Evolutionary conservation across 2,329 filamentous ascomycete genomes (phyloP), one percentile per base, ranked within the genome.

Genomic region (Pseudogymnoascus sp.): DNA sequence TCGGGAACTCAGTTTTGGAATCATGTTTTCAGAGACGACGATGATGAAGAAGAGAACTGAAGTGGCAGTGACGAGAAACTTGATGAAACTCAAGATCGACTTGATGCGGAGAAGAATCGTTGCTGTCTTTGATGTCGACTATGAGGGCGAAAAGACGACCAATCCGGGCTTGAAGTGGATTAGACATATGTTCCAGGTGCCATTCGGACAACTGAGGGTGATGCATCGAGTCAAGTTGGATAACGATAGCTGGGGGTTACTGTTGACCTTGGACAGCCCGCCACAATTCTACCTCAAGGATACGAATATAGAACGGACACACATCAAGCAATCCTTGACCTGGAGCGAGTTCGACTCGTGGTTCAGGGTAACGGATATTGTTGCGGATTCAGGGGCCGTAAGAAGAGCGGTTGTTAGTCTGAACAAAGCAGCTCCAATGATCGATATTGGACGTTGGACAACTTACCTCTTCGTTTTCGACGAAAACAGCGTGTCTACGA

Each of bases 401-500:
- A 68, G 67, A 7, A 65, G 63, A 11, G 70, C 73, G 13, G 73
- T 78, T 0, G 70, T 81, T 9, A 74, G 76, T 37, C 71, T 86
- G 5, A 76, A 75, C 37, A 84, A 81, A 61, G 67, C 69, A 29
- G 68, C 67, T 2, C 76, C 81, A 7, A 73, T 83, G 9, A 82
- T 88, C 63, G 83, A 88, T 68, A 81, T 86, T 64, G 84, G 82
- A 35, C 78, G 80, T n/a, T 89, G 86, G 86, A 84, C 81, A 13
- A 80, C 79, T 0, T 85, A 86, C 67, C 74, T 76, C 4, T 72
- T 87, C 9, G 74, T 72, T 0, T 81, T 86, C 58, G 66, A 73
- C 1, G 69, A 70, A 47, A 44, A 64, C 10, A 67, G 69, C n/a
- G 73, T 76, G 0, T 74, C 77, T 54, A 68, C 67, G 13, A 62